A percentile compares a stretch with the other conserved stretches of the same genome.
These are phyloP conservation scores for Nicotiana rustica DNA, from an alignment of 305 asterid genomes.

Conservation along the genomic window DNA sequence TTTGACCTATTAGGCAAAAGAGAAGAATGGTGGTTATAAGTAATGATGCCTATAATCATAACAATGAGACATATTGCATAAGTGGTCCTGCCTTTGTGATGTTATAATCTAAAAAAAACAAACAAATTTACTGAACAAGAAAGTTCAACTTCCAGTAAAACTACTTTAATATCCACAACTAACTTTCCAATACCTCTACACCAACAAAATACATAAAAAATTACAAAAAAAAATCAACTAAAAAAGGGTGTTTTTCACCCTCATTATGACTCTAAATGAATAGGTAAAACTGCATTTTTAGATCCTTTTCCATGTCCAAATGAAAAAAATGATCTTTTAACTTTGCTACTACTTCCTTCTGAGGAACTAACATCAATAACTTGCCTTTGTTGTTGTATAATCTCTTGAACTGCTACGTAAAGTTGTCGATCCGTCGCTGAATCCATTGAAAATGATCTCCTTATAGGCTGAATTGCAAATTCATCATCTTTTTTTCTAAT, in stretches of 20 bases:
- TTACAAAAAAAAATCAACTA: neutral
- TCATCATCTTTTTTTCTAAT: conserved; percentile 63
- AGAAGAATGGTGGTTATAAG: neutral
- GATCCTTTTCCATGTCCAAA: conserved; percentile 75
- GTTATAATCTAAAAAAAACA: neutral
- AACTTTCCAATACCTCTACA: neutral
- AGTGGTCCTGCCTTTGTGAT: conserved; percentile 19
- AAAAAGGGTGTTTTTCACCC: neutral
- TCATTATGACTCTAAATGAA: conserved; percentile 52
- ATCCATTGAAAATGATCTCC: conserved; percentile 93
- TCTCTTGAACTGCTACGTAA: conserved; percentile 68
- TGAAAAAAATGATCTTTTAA: conserved; percentile 74
- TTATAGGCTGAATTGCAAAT: conserved; percentile 63
- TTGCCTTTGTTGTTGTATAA: conserved; percentile 45
- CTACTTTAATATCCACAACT: conserved; percentile 22
- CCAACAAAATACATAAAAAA: neutral
- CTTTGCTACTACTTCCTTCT: conserved; percentile 62
- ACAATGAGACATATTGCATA: neutral
- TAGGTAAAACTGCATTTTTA: conserved; percentile 71
- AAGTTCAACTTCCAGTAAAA: conserved; percentile 1
- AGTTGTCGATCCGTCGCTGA: conserved; percentile 74
- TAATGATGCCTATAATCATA: conserved; percentile 37
- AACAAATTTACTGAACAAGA: neutral
- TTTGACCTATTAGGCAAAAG: neutral
- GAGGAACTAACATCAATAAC: conserved; percentile 37